These are phyloP conservation scores for Malassezia japonica DNA, from an alignment of 1,284 basidiomycete species.

Conservation along the genomic window DNA sequence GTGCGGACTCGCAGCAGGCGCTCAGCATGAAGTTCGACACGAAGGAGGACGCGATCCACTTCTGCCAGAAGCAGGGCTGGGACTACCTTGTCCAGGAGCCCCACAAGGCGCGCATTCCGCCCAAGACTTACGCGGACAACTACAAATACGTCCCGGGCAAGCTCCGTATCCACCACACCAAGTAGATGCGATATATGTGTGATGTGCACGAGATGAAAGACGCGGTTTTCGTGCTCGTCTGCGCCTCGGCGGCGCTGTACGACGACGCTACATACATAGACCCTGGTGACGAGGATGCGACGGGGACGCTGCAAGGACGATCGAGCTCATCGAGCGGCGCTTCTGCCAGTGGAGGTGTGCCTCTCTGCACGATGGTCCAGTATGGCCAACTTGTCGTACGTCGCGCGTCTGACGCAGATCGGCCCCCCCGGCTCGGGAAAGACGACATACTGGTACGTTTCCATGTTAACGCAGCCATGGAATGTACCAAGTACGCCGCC, in stretches of 20 bases:
- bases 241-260: too few species aligned
- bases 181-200: constrained; percentile 56
- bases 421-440: constrained; percentile 43
- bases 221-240: too few species aligned
- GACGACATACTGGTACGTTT: constrained; percentile 34
- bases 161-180: constrained; percentile 80
- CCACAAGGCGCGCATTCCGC: constrained; percentile 48
- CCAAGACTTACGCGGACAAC: constrained; percentile 73
- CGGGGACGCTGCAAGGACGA: too few species aligned
- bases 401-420: constrained; percentile 14
- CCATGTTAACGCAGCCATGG: constrained; percentile 12
- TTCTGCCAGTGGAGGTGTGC: background rate
- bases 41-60: constrained; percentile 86
- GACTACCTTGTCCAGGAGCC: constrained; percentile 50
- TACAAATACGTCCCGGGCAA: constrained; percentile 72
- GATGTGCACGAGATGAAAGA: background rate
- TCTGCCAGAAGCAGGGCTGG: constrained; percentile 54
- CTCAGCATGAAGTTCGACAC: constrained; percentile 75
- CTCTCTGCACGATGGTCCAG: constrained; percentile 5
- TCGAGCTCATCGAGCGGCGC: too few species aligned
- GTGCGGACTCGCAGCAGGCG: constrained; percentile 95
- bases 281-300: too few species aligned
- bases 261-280: background rate
- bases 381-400: constrained; percentile 18
- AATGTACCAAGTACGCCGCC: too few species aligned